These are phyloP conservation scores for Colletotrichum coccodes DNA, from an alignment of 2,329 filamentous ascomycete species.

Conservation along the genomic window DNA sequence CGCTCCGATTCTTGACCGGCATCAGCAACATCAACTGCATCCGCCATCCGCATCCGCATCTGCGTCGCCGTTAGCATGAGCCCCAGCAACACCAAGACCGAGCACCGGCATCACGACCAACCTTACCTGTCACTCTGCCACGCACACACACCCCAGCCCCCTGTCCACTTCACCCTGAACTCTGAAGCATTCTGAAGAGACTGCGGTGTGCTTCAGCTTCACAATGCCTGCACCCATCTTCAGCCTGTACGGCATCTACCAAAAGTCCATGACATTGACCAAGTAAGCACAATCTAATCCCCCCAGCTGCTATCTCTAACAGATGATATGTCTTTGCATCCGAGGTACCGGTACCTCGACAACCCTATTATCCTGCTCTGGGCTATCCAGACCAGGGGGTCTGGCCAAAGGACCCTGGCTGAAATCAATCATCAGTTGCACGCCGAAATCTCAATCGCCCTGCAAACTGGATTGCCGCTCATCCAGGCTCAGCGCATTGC, in stretches of 20 bases:
- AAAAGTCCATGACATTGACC: neutral
- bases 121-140: neutral
- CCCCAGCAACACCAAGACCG: neutral
- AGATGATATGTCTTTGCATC: neutral
- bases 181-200: constrained; percentile 14
- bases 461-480: neutral
- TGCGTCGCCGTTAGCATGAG: neutral
- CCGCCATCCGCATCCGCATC: neutral
- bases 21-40: neutral
- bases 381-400: neutral
- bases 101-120: neutral
- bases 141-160: neutral
- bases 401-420: neutral
- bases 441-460: constrained; percentile 4
- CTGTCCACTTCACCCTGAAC: constrained; percentile 1
- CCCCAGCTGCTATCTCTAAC: neutral
- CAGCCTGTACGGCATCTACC: constrained; percentile 19
- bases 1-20: neutral
- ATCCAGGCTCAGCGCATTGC: constrained; percentile 3
- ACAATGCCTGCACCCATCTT: constrained; percentile 18
- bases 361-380: neutral
- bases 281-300: neutral
- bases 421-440: constrained; percentile 6
- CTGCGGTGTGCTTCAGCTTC: constrained; percentile 20
- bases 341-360: neutral